Evolutionary conservation across 306 rosid genomes (phyloP).

Genomic region (Vicia villosa): DNA sequence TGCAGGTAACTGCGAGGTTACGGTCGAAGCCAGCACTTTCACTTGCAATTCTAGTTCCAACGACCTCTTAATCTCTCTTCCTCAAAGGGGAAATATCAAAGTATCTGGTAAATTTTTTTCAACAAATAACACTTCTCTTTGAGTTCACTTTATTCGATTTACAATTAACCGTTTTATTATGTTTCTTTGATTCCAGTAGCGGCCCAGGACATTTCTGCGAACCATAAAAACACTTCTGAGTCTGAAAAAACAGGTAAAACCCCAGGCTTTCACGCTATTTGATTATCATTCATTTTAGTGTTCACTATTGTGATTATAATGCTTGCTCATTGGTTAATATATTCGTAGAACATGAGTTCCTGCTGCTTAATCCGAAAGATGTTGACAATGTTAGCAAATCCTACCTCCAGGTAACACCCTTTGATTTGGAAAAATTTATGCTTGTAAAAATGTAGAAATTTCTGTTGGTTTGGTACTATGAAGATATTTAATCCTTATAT

Average conservation of each 20-base stretch:
- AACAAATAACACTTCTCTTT: background rate
- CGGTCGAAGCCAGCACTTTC: slow-evolving; percentile 55
- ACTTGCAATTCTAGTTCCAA: slow-evolving; percentile 52
- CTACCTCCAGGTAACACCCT: slow-evolving; percentile 64
- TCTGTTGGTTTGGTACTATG: too few species aligned
- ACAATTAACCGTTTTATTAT: slow-evolving; percentile 14
- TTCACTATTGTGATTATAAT: background rate
- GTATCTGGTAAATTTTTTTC: slow-evolving; percentile 47
- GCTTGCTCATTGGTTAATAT: slow-evolving; percentile 7
- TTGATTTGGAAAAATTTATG: too few species aligned
- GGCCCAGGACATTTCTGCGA: slow-evolving; percentile 29
- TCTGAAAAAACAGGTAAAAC: slow-evolving; percentile 39
- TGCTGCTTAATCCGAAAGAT: slow-evolving; percentile 79
- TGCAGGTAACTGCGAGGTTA: slow-evolving; percentile 68
- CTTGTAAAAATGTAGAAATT: too few species aligned
- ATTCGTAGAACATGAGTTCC: slow-evolving; percentile 47
- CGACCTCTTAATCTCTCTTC: slow-evolving; percentile 50
- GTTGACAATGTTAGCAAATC: slow-evolving; percentile 44
- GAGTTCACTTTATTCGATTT: slow-evolving; percentile 1
- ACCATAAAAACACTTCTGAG: slow-evolving; percentile 28
- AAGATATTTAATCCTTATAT: background rate
- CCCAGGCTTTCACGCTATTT: background rate
- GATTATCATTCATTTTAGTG: background rate
- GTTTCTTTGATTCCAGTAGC: background rate
- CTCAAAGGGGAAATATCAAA: slow-evolving; percentile 49